Evolutionary conservation across 805 yeast species (phyloP), one percentile per base, ranked within the genome.

Genomic region (Komagataella populi): DNA sequence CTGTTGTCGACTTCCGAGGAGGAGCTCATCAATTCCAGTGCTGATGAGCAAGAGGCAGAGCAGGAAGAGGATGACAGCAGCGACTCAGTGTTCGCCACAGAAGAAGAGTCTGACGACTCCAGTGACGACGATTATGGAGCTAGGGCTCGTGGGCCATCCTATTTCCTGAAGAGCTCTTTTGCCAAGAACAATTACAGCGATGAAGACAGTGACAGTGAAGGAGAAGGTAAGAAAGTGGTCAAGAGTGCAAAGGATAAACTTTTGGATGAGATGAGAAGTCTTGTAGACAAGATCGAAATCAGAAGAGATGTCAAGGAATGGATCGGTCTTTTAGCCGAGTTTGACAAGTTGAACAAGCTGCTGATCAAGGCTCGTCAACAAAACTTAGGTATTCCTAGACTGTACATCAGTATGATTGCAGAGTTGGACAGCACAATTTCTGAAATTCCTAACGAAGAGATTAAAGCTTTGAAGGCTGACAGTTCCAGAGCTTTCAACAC

Each of bases 241-340:
- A 90, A 87, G 71, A 82, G 93, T 53, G 96, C 97, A 51, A 87
- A 84, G 70, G 98, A 90, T 57, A 93, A 91, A 72, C 75, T 89
- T 54, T 66, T 89, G 59, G 97, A 89, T 63, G 99, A 93, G 66
- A 77, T 93, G 70, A 82, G 78, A 59, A 73, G 73, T 23, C 68
- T 78, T 39, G 77, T 83, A 58, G 83, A 80, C 60, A 74, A 79
- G 50, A 79, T 89, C 60, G 89, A 83, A 62, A 75, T 76, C 53
- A 81, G 83, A 49, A 81, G 80, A 60, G 76, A 78, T 68, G 76
- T 77, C 57, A 80, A 79, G 61, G 91, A 87, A 68, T 91, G 96
- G 96, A 75, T 81, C 51, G 71, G 76, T 45, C 83, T 86, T 47
- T 76, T 83, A 50, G 68, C 72, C 48, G 95, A 87, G 60, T 87